Percentiles rank a stretch among this genome's conserved stretches.
These are phyloP conservation scores for Magnolia kwangsiensis DNA, from an alignment of 164 flowering plant species.

Conservation along the genomic window DNA sequence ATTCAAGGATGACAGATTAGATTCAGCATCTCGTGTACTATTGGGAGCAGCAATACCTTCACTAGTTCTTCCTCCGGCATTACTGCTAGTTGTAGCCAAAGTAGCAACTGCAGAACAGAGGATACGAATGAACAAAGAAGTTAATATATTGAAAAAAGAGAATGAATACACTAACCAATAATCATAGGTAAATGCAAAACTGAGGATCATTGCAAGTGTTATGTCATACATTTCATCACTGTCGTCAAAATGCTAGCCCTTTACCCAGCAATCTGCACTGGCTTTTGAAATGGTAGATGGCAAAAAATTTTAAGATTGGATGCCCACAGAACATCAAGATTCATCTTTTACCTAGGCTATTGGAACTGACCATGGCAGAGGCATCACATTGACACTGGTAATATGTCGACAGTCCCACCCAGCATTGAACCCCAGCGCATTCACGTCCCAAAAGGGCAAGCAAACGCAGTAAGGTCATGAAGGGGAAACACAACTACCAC, in stretches of 20 bases:
- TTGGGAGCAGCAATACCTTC: constrained; percentile 2
- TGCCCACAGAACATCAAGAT: too few relatives aligned
- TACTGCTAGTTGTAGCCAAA: constrained; percentile 16
- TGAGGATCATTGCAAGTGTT: too few relatives aligned
- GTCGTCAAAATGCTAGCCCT: background rate
- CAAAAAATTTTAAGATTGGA: too few relatives aligned
- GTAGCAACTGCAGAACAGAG: constrained; percentile 26
- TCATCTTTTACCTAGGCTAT: too few relatives aligned
- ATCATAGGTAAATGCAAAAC: background rate
- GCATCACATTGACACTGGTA: too few relatives aligned
- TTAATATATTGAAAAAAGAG: background rate
- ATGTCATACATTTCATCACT: background rate
- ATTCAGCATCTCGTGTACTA: constrained; percentile 1
- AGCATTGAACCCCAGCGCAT: too few relatives aligned
- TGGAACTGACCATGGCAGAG: too few relatives aligned
- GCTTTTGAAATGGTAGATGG: background rate
- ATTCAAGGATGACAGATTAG: background rate
- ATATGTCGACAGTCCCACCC: too few relatives aligned
- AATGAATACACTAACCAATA: background rate
- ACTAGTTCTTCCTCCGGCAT: background rate
- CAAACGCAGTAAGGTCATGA: too few relatives aligned
- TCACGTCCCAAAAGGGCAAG: too few relatives aligned
- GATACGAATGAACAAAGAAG: background rate
- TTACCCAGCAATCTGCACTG: background rate
- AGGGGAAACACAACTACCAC: too few relatives aligned